A percentile compares a stretch with the other conserved stretches of the same genome.
phyloP scores from a whole-genome alignment of 1,139 yeast genomes.

The Debaryomycetaceae sp. region DNA sequence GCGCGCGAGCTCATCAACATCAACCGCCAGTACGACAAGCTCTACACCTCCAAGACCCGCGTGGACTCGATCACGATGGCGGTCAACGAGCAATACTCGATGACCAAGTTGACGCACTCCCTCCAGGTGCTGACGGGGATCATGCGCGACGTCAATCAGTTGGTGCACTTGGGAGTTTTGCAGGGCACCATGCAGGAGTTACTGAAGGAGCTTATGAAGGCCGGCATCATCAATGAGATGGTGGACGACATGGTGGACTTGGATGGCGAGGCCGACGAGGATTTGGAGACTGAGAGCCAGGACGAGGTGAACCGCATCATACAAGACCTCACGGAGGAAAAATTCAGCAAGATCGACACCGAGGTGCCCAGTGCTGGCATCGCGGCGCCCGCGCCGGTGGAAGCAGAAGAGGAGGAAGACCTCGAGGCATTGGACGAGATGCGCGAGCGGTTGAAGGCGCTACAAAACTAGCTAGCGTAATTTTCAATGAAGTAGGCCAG shows the following conservation, averaged over 20 bases:
- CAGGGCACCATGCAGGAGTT: slow-evolving; percentile 82
- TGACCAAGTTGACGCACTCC: slow-evolving; percentile 78
- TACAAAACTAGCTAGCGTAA: slow-evolving; percentile 71
- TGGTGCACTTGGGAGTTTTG: slow-evolving; percentile 76
- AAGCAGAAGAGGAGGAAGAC: slow-evolving; percentile 56
- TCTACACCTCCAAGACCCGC: slow-evolving; percentile 80
- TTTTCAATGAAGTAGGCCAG: too few species aligned
- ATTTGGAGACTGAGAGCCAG: slow-evolving; percentile 65
- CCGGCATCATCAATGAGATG: slow-evolving; percentile 95
- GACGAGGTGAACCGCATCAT: slow-evolving; percentile 57
- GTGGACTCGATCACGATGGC: slow-evolving; percentile 83
- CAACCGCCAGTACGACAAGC: slow-evolving; percentile 67
- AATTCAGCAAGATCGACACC: slow-evolving; percentile 38
- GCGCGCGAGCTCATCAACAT: slow-evolving; percentile 80
- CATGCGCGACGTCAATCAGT: slow-evolving; percentile 83
- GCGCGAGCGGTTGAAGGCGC: slow-evolving; percentile 83
- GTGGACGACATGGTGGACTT: slow-evolving; percentile 83
- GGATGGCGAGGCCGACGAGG: slow-evolving; percentile 58
- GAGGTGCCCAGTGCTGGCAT: slow-evolving; percentile 37
- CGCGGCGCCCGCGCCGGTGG: slow-evolving; percentile 17
- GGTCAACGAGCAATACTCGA: slow-evolving; percentile 86
- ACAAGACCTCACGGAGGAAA: slow-evolving; percentile 41
- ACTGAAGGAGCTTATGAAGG: slow-evolving; percentile 81
- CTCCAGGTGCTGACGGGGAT: slow-evolving; percentile 75
- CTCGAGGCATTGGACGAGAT: slow-evolving; percentile 74